Evolutionary conservation across 139 green algal species (phyloP).

Genomic region (Raphidocelis subcapitata): DNA sequence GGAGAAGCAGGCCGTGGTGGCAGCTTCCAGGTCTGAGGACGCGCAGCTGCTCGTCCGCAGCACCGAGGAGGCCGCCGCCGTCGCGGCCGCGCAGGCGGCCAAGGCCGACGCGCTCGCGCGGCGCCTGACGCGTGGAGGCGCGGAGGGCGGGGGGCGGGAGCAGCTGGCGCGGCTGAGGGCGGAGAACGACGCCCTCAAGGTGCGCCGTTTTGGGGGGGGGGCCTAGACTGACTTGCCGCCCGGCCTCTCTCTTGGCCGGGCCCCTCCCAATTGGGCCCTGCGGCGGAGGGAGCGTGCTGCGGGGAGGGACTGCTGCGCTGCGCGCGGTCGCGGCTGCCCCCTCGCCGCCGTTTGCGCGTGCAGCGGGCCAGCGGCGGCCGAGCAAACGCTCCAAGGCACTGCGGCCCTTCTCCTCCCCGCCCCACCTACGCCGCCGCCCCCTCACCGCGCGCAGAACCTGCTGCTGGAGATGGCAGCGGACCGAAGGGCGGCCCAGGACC

Average conservation of each 20-base stretch:
- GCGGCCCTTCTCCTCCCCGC: too few relatives aligned
- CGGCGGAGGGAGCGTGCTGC: too few relatives aligned
- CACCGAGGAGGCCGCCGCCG: slow-evolving; percentile 43
- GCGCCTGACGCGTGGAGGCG: slow-evolving; percentile 39
- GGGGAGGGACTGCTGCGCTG: too few relatives aligned
- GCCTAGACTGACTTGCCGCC: too few relatives aligned
- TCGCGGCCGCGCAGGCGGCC: slow-evolving; percentile 44
- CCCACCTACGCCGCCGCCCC: too few relatives aligned
- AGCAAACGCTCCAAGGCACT: too few relatives aligned
- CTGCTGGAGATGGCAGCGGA: slow-evolving; percentile 69
- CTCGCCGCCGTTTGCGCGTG: too few relatives aligned
- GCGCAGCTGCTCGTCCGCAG: slow-evolving; percentile 26
- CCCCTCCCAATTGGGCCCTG: too few relatives aligned
- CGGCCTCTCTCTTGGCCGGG: too few relatives aligned
- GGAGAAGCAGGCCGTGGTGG: slow-evolving; percentile 73
- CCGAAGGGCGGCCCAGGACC: slow-evolving; percentile 45
- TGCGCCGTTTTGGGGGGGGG: background rate
- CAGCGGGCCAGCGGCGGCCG: too few relatives aligned
- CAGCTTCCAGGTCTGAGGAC: slow-evolving; percentile 35
- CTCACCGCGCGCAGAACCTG: slow-evolving; percentile 33
- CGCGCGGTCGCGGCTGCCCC: too few relatives aligned
- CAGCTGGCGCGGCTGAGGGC: slow-evolving; percentile 28
- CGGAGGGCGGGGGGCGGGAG: background rate
- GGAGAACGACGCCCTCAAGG: slow-evolving; percentile 73
- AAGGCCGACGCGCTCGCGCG: slow-evolving; percentile 43